Evolutionary conservation across 2,329 filamentous ascomycete species (phyloP).

Genomic region (Herpotrichia juniperi): DNA sequence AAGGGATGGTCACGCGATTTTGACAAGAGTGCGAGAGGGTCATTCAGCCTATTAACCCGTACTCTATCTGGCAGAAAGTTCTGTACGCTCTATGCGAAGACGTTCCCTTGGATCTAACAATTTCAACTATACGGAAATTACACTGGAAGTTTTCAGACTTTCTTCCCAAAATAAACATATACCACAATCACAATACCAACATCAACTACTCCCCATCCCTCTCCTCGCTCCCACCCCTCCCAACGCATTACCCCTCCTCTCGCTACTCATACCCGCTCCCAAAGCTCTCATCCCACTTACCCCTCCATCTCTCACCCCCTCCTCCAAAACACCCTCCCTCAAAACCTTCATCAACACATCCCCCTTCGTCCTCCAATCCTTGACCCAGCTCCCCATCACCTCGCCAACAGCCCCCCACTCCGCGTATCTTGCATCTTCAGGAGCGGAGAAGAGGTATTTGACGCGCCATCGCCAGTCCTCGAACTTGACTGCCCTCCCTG

Average conservation of each 20-base stretch:
- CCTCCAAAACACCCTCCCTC: neutral
- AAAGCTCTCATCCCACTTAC: neutral
- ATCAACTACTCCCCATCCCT: too few species aligned
- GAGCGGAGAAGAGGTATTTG: slow-evolving; percentile 38
- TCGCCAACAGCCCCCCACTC: slow-evolving; percentile 14
- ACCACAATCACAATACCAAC: too few species aligned
- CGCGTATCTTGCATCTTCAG: slow-evolving; percentile 32
- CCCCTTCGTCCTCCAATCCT: slow-evolving; percentile 15
- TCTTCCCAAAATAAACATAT: too few species aligned
- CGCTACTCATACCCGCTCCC: slow-evolving; percentile 2
- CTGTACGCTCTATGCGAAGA: too few species aligned
- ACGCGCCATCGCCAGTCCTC: slow-evolving; percentile 51
- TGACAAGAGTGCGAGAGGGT: too few species aligned
- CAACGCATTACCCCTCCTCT: slow-evolving; percentile 4
- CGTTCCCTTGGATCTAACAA: too few species aligned
- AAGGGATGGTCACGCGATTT: too few species aligned
- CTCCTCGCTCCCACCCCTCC: slow-evolving; percentile 1
- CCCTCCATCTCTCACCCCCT: slow-evolving; percentile 3
- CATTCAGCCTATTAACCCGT: too few species aligned
- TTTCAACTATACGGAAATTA: too few species aligned
- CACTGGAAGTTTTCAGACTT: too few species aligned
- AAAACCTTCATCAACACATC: slow-evolving; percentile 7
- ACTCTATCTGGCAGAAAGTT: too few species aligned
- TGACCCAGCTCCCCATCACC: slow-evolving; percentile 19
- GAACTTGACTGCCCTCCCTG: slow-evolving; percentile 31